Conservation (phyloP, 1,284 basidiomycete genomes). For the Vanrija humicola region DNA sequence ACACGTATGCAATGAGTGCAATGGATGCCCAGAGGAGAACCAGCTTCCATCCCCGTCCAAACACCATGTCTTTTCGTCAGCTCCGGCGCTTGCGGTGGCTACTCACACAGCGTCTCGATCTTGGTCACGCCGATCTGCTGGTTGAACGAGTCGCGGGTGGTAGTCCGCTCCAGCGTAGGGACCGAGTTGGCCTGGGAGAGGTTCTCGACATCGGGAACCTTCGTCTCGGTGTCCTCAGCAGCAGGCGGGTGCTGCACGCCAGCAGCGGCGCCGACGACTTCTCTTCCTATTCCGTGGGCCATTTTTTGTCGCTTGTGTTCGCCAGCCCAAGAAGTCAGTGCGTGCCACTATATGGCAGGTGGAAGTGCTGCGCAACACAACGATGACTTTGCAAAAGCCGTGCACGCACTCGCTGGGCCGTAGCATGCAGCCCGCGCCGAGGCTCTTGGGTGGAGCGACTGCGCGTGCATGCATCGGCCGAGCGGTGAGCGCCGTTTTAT, state of each 20-base stretch:
- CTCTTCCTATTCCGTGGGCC: neutral
- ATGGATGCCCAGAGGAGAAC: slow-evolving; percentile 31
- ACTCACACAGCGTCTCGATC: slow-evolving; percentile 37
- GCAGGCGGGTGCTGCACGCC: neutral
- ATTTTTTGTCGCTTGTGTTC: neutral
- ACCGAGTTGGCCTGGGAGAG: no score
- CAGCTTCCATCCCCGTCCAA: slow-evolving; percentile 21
- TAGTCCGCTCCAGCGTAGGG: neutral
- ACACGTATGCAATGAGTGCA: slow-evolving; percentile 28
- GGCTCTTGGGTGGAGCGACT: no score
- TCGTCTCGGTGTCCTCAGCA: slow-evolving; percentile 1
- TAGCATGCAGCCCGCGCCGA: no score
- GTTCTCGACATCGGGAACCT: neutral
- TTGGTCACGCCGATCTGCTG: slow-evolving; percentile 39
- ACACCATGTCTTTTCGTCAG: slow-evolving; percentile 27
- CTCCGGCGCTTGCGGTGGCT: neutral
- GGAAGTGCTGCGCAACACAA: no score
- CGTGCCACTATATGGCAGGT: no score
- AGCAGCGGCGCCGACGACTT: neutral
- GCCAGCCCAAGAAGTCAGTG: no score
- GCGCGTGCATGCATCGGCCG: no score
- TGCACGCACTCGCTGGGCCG: no score
- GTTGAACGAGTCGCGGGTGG: slow-evolving; percentile 5
- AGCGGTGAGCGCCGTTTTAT: no score
- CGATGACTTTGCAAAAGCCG: no score